phyloP scores from a whole-genome alignment of 345 rosid species.

The Murraya paniculata region DNA sequence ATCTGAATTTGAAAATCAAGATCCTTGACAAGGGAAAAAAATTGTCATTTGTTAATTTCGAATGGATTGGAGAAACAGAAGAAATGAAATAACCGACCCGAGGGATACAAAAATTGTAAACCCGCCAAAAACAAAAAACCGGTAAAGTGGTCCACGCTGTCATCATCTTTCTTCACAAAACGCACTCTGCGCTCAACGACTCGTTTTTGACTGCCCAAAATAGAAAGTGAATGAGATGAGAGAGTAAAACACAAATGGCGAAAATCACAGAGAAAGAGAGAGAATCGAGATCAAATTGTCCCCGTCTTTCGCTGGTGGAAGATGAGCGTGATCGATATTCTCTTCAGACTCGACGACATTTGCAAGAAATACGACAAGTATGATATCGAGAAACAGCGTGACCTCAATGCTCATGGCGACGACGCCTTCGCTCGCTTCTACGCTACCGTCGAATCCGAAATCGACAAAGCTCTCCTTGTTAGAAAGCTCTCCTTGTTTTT shows the following conservation, averaged over 20 bases:
- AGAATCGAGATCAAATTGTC: not conserved
- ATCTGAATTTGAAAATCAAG: too few relatives aligned
- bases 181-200: conserved; percentile 30
- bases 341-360: conserved; percentile 71
- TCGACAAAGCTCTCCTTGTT: conserved; percentile 49
- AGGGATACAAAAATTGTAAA: not conserved
- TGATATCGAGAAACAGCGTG: conserved; percentile 66
- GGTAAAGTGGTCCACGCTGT: not conserved
- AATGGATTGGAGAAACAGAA: too few relatives aligned
- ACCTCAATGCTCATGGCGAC: conserved; percentile 51
- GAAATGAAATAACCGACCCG: not conserved
- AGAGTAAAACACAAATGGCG: not conserved
- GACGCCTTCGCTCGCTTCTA: conserved; percentile 70
- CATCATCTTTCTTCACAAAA: not conserved
- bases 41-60: too few relatives aligned
- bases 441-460: conserved; percentile 48
- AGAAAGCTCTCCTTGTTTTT: not conserved
- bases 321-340: conserved; percentile 66
- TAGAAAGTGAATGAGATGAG: not conserved
- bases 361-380: conserved; percentile 83
- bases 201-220: conserved; percentile 21
- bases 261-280: not conserved
- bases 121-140: not conserved
- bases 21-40: too few relatives aligned
- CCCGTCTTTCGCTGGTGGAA: not conserved